Conservation (phyloP, 1,139 yeast genomes). For the Lodderomyces theae region DNA sequence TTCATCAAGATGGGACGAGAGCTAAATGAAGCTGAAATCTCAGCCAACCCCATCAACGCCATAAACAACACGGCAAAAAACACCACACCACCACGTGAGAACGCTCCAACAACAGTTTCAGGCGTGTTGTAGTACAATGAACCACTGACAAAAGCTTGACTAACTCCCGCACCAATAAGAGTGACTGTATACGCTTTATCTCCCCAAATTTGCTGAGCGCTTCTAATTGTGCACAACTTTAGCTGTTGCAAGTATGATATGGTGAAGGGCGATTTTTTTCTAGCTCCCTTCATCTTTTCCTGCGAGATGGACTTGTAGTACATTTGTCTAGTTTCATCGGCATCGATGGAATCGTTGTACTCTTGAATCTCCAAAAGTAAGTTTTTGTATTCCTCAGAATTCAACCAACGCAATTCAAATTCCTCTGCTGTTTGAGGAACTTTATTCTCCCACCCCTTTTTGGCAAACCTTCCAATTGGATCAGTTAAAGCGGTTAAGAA, state of each 20-base stretch:
- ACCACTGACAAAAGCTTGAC: conserved; percentile 53
- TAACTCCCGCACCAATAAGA: conserved; percentile 43
- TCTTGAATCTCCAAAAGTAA: conserved; percentile 40
- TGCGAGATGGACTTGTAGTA: conserved; percentile 38
- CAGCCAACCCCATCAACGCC: conserved; percentile 55
- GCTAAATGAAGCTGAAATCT: conserved; percentile 46
- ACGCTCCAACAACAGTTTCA: conserved; percentile 42
- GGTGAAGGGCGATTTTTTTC: conserved; percentile 45
- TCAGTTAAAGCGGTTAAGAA: conserved; percentile 69
- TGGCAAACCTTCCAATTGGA: conserved; percentile 46
- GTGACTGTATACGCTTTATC: conserved; percentile 50
- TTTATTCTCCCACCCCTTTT: conserved; percentile 47
- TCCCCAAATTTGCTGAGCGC: conserved; percentile 50
- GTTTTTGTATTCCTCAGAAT: conserved; percentile 46
- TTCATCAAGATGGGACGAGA: conserved; percentile 54
- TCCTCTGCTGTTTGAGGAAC: conserved; percentile 59
- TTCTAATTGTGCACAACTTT: conserved; percentile 44
- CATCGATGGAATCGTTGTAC: conserved; percentile 33
- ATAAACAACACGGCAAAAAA: conserved; percentile 54
- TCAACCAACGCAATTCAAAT: conserved; percentile 54
- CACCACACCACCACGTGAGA: conserved; percentile 57
- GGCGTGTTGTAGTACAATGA: conserved; percentile 51
- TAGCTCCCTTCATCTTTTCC: conserved; percentile 41
- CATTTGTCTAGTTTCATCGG: conserved; percentile 34
- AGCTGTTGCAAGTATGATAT: conserved; percentile 47